Percentiles rank a stretch among this genome's conserved stretches.
Evolutionary conservation across 2,329 filamentous ascomycete genomes (phyloP).

Genomic region (Ophiostoma ips): DNA sequence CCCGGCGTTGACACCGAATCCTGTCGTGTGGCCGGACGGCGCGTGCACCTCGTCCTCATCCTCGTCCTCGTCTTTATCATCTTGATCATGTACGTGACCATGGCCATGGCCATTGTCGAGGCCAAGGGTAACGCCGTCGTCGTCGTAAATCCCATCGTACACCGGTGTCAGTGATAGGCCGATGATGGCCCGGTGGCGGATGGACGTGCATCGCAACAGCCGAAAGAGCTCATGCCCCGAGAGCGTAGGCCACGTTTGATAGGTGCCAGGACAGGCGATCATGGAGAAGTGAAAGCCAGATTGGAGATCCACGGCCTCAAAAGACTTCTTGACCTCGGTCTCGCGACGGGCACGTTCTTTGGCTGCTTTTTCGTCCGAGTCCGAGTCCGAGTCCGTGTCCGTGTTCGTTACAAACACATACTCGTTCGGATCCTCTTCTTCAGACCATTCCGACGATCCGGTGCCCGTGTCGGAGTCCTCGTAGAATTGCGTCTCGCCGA

Average conservation of each 20-base stretch:
- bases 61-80: not conserved
- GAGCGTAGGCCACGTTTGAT: not conserved
- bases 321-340: not conserved
- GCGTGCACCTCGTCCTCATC: constrained; percentile 16
- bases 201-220: not conserved
- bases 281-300: not conserved
- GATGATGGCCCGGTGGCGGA: not conserved
- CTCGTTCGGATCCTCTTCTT: no score
- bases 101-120: not conserved
- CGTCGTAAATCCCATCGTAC: not conserved
- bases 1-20: no score
- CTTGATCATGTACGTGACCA: not conserved
- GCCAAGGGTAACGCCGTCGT: not conserved
- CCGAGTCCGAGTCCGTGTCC: no score
- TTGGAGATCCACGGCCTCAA: not conserved
- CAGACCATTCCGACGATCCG: no score
- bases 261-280: not conserved
- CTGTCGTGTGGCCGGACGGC: no score
- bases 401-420: no score
- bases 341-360: no score
- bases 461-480: no score
- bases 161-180: not conserved
- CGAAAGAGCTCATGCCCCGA: not conserved
- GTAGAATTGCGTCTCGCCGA: no score
- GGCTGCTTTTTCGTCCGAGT: no score